These are phyloP conservation scores for Hericium erinaceus DNA, from an alignment of 768 basidiomycete species.

Conservation along the genomic window DNA sequence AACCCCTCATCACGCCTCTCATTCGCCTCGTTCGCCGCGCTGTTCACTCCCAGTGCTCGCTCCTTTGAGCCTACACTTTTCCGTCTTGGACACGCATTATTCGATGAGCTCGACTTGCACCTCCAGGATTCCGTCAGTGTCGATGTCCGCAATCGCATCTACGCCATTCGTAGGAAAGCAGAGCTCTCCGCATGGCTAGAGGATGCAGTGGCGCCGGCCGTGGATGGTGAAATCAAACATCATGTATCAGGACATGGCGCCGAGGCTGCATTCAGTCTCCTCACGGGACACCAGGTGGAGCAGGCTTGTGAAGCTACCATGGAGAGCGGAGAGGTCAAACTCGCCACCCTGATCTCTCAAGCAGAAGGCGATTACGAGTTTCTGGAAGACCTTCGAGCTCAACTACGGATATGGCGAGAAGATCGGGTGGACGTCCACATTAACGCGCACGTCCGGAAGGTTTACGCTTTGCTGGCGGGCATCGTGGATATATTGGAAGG, in stretches of 20 bases:
- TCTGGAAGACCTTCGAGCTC: conserved; percentile 60
- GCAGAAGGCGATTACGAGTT: conserved; percentile 72
- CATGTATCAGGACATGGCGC: conserved; percentile 35
- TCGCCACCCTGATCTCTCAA: conserved; percentile 86
- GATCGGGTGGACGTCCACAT: conserved; percentile 66
- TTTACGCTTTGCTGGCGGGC: conserved; percentile 82
- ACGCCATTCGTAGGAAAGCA: conserved; percentile 60
- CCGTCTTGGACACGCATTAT: conserved; percentile 81
- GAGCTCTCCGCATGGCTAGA: conserved; percentile 83
- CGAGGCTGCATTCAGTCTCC: conserved; percentile 57
- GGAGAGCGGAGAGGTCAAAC: conserved; percentile 68
- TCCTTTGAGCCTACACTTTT: conserved; percentile 75
- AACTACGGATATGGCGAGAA: conserved; percentile 77
- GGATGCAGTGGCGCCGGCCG: conserved; percentile 52
- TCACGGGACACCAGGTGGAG: conserved; percentile 85
- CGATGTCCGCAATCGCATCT: conserved; percentile 54
- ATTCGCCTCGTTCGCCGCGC: conserved; percentile 68
- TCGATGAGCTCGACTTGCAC: conserved; percentile 71
- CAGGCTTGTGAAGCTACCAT: conserved; percentile 69
- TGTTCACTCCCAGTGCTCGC: conserved; percentile 64
- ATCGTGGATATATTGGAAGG: conserved; percentile 52
- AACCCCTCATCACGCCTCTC: conserved; percentile 52
- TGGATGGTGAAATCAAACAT: conserved; percentile 64
- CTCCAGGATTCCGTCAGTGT: conserved; percentile 45
- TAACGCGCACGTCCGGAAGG: conserved; percentile 55